These are phyloP conservation scores for Ogataea philodendri DNA, from an alignment of 805 yeast species.

Conservation along the genomic window DNA sequence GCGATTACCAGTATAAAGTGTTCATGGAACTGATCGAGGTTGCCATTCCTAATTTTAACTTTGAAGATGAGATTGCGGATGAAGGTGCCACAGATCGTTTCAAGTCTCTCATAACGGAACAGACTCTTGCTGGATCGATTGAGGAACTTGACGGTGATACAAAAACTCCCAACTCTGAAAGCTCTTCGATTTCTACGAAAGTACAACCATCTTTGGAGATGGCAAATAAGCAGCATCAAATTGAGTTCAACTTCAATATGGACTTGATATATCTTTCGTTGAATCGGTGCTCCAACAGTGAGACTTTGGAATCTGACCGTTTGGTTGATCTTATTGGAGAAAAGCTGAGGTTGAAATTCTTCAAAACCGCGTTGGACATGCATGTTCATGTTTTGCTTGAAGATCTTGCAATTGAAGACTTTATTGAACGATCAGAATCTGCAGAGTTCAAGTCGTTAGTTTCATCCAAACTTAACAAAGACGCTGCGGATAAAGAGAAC, in stretches of 20 bases:
- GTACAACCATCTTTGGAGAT: constrained; percentile 2
- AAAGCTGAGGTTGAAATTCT: constrained; percentile 56
- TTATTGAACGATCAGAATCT: constrained; percentile 59
- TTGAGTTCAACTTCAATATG: constrained; percentile 74
- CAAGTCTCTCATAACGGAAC: constrained; percentile 28
- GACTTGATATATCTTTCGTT: constrained; percentile 60
- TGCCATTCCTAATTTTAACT: constrained; percentile 56
- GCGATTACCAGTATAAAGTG: constrained; percentile 87
- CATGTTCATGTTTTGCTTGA: constrained; percentile 60
- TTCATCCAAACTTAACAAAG: constrained; percentile 53
- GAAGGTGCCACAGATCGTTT: constrained; percentile 12
- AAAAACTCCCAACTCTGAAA: constrained; percentile 15
- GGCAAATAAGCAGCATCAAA: constrained; percentile 49
- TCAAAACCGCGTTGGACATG: constrained; percentile 59
- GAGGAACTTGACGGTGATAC: constrained; percentile 19
- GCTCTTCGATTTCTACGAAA: constrained; percentile 11
- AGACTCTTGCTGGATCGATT: constrained; percentile 11
- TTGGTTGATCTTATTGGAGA: constrained; percentile 75
- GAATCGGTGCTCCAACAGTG: constrained; percentile 63
- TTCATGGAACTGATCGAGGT: constrained; percentile 74
- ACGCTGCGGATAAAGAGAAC: constrained; percentile 43
- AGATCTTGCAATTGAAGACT: constrained; percentile 72
- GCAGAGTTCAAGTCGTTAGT: constrained; percentile 66
- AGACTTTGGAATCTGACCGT: constrained; percentile 59
- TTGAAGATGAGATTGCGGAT: constrained; percentile 14